phyloP scores from a whole-genome alignment of 2,329 filamentous ascomycete genomes.

The Aspergillus versicolor region DNA sequence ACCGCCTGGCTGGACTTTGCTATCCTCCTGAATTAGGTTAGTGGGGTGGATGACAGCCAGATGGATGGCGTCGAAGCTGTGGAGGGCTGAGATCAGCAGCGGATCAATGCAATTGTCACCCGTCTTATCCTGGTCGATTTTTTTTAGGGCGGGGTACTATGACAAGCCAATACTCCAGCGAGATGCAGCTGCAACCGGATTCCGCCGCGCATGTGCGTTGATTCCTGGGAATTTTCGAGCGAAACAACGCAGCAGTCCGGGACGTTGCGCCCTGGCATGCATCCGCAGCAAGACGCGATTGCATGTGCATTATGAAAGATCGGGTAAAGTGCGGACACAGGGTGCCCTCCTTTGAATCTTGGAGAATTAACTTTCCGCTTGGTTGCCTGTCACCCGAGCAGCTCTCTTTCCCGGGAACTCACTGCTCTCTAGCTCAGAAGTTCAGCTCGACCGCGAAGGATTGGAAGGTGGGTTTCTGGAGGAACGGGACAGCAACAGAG shows the following conservation, averaged over 20 bases:
- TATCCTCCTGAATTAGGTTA: slow-evolving; percentile 14
- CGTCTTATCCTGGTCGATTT: slow-evolving; percentile 10
- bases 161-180: slow-evolving; percentile 1
- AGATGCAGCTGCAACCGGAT: neutral
- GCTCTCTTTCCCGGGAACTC: neutral
- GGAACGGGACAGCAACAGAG: neutral
- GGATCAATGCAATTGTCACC: slow-evolving; percentile 11
- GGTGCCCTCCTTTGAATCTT: neutral
- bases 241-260: neutral
- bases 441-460: slow-evolving; percentile 9
- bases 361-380: neutral
- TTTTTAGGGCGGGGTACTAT: slow-evolving; percentile 15
- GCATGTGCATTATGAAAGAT: slow-evolving; percentile 2
- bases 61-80: slow-evolving; percentile 10
- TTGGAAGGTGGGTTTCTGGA: neutral
- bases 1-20: slow-evolving; percentile 9
- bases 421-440: neutral
- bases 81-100: slow-evolving; percentile 7
- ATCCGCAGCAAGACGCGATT: neutral
- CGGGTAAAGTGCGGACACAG: neutral
- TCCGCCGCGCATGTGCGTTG: slow-evolving; percentile 7
- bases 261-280: neutral
- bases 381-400: neutral
- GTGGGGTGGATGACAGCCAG: slow-evolving; percentile 12
- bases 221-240: slow-evolving; percentile 8